A percentile compares a stretch with the other conserved stretches of the same genome.
Evolutionary conservation across 208 protist species (phyloP).

Genomic region (Acanthamoeba healyi): DNA sequence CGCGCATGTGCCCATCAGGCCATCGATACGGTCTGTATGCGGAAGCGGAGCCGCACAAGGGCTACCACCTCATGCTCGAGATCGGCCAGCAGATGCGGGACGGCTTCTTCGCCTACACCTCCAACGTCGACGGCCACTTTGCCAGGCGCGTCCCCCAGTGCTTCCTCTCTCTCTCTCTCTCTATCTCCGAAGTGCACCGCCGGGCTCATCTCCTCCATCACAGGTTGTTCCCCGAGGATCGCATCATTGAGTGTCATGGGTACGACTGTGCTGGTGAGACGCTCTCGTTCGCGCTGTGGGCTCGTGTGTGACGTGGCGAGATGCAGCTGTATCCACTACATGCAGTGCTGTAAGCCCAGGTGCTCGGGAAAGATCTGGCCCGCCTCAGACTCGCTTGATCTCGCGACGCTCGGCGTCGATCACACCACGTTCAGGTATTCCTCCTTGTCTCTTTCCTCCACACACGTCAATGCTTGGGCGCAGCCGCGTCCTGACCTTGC

Average conservation of each 20-base stretch:
- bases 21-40: background rate
- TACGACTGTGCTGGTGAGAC: background rate
- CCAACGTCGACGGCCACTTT: slow-evolving; percentile 27
- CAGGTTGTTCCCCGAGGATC: background rate
- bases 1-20: too few species aligned
- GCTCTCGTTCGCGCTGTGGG: background rate
- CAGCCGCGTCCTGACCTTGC: too few species aligned
- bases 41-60: background rate
- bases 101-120: slow-evolving; percentile 32
- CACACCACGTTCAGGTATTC: background rate
- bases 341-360: background rate
- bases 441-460: too few species aligned
- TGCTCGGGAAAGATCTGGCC: background rate
- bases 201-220: too few species aligned
- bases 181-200: too few species aligned
- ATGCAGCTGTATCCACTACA: background rate
- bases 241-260: slow-evolving; percentile 20
- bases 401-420: background rate
- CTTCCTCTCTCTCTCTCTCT: background rate
- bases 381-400: background rate
- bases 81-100: background rate
- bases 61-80: background rate
- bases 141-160: background rate
- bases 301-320: too few species aligned
- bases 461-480: background rate